Evolutionary conservation across 164 flowering plant genomes (phyloP), one percentile per base, ranked within the genome.

Genomic region (Dillenia suffruticosa): DNA sequence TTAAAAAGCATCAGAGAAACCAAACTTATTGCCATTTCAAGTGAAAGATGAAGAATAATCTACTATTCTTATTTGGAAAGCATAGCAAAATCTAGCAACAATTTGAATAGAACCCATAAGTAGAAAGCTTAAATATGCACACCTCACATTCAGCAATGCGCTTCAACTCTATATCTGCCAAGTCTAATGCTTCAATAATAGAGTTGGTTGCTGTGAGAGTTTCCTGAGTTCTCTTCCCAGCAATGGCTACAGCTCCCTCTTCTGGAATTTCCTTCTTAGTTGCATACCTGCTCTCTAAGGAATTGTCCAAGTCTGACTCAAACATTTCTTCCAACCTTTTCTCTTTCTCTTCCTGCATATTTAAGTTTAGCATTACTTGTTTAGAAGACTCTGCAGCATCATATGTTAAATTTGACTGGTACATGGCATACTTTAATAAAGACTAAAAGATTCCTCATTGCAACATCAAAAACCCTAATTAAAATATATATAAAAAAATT

Each of bases 331-430:
- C 99, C 85, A 95, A 66, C 68, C 96, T 81, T 76, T 83, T 89
- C 63, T 95, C 97, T 74, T 82, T 95, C 81, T 95, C 99, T 74
- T 95, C 99, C 99, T 92, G 87, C 67, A 81, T 46, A 67, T 55
- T 45, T 57, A 54, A 57, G 24, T 54, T 53, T 47, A 22, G 44
- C 43, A 57, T 19, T 49, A 44, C 15, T 9, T 19, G 22, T n/a
- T 16, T 16, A 26, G n/a, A 16, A 24, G 64, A 53, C 51, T 10
- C 10, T 51, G 24, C 44, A 62, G 17, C 9, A 22, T 14, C 44
- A 52, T 16, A 52, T 52, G 24, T 8, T 51, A 51, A 51, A 26
- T 26, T 26, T 26, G 40, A 26, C 40, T 26, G 40, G 40, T 26
- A 26, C 3, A 5, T 3, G 40, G 40, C 40, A 26, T 26, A 26